These are phyloP conservation scores for Puya raimondii DNA, from an alignment of 176 grass and related monocot genomes.

Conservation along the genomic window DNA sequence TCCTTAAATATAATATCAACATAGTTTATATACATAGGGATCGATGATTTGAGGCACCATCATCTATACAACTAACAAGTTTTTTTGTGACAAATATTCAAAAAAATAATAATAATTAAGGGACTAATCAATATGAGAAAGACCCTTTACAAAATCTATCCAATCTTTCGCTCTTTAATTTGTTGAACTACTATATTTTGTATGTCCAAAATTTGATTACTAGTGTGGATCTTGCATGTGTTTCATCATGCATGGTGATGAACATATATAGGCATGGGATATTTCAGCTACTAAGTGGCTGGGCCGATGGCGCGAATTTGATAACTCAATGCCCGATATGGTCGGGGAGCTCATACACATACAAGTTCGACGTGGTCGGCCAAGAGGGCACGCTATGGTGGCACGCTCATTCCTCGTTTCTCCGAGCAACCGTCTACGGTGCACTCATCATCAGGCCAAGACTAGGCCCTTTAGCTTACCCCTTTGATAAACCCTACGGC, in stretches of 20 bases:
- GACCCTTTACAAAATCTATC: not conserved
- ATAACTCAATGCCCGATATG: constrained; percentile 47
- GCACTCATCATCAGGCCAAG: constrained; percentile 49
- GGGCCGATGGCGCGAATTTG: constrained; percentile 50
- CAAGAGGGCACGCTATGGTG: constrained; percentile 85
- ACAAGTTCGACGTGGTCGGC: constrained; percentile 48
- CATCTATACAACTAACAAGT: too few relatives aligned
- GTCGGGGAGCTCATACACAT: constrained; percentile 39
- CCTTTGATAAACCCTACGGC: constrained; percentile 50
- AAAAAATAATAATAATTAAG: too few relatives aligned
- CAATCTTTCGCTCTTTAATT: not conserved
- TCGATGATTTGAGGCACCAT: too few relatives aligned
- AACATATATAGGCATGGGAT: constrained; percentile 37
- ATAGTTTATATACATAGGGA: too few relatives aligned
- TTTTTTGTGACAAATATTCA: too few relatives aligned
- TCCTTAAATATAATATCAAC: too few relatives aligned
- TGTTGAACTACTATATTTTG: not conserved
- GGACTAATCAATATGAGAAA: too few relatives aligned
- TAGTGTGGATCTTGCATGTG: not conserved
- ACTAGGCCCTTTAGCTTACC: constrained; percentile 28
- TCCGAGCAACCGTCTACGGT: constrained; percentile 63
- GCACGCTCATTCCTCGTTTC: constrained; percentile 54
- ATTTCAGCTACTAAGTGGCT: constrained; percentile 35
- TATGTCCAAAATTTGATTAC: not conserved
- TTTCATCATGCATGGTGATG: not conserved